These are phyloP conservation scores for Tephrocybe rancida DNA, from an alignment of 768 basidiomycete genomes.

Conservation along the genomic window DNA sequence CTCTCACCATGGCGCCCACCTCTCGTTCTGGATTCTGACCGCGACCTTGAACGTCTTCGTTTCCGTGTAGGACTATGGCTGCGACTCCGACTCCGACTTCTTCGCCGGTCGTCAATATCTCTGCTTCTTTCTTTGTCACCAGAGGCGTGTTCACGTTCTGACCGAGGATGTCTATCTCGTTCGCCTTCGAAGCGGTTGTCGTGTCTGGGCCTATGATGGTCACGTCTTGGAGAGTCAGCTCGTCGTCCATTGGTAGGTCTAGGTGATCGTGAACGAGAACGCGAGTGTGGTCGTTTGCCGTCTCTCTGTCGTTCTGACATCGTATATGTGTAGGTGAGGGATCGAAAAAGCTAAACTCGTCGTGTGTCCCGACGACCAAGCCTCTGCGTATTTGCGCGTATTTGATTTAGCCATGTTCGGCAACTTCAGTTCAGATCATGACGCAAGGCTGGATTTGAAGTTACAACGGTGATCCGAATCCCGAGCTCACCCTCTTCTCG, in stretches of 20 bases:
- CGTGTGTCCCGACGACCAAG: neutral
- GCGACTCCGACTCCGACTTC: constrained; percentile 22
- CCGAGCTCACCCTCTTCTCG: neutral
- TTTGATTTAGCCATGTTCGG: constrained; percentile 4
- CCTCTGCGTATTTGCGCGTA: constrained; percentile 10
- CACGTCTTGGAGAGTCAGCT: constrained; percentile 10
- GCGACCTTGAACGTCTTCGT: constrained; percentile 35
- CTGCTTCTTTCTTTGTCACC: neutral
- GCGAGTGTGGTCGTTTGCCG: neutral
- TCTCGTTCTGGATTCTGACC: constrained; percentile 31
- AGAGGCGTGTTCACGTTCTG: neutral
- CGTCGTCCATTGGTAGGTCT: constrained; percentile 1
- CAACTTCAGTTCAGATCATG: neutral
- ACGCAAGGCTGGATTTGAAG: neutral
- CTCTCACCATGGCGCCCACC: constrained; percentile 32
- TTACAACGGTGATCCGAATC: neutral
- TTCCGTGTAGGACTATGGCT: constrained; percentile 35
- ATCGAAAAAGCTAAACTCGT: neutral
- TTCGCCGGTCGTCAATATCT: constrained; percentile 1
- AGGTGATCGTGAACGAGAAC: constrained; percentile 8
- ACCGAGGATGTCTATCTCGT: constrained; percentile 3
- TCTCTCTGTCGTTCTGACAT: constrained; percentile 9
- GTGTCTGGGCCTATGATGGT: neutral
- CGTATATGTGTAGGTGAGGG: neutral
- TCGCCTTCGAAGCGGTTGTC: neutral